These are phyloP conservation scores for Rhytidhysteron rufulum DNA, from an alignment of 2,329 filamentous ascomycete genomes.

Conservation along the genomic window DNA sequence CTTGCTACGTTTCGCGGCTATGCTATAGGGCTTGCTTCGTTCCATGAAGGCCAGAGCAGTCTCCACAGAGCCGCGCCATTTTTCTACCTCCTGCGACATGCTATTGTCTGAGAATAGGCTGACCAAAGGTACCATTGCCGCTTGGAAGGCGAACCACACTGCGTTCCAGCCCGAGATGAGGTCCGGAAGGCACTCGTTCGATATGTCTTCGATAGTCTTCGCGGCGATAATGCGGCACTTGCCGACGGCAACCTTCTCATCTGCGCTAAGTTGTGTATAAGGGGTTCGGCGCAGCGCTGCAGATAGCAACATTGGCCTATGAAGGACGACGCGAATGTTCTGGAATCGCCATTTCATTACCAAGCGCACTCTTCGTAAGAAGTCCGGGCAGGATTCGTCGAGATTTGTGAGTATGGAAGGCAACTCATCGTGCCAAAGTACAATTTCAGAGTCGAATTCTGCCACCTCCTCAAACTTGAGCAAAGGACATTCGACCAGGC, in stretches of 20 bases:
- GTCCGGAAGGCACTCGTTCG: slow-evolving; percentile 65
- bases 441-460: slow-evolving; percentile 63
- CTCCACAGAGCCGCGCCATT: slow-evolving; percentile 41
- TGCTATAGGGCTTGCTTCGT: slow-evolving; percentile 41
- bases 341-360: slow-evolving; percentile 82
- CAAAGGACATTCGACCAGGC: slow-evolving; percentile 65
- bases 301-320: slow-evolving; percentile 67
- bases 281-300: slow-evolving; percentile 54
- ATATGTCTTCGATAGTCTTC: slow-evolving; percentile 69
- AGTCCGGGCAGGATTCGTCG: slow-evolving; percentile 64
- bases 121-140: slow-evolving; percentile 73
- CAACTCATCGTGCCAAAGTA: slow-evolving; percentile 68
- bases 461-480: slow-evolving; percentile 64
- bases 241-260: slow-evolving; percentile 65
- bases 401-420: slow-evolving; percentile 46
- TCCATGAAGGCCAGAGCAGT: slow-evolving; percentile 42
- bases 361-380: slow-evolving; percentile 65
- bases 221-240: slow-evolving; percentile 67
- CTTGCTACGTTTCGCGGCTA: slow-evolving; percentile 41
- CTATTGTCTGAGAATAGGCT: slow-evolving; percentile 65
- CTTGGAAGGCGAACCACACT: slow-evolving; percentile 78
- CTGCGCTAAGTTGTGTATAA: slow-evolving; percentile 50
- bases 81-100: slow-evolving; percentile 36
- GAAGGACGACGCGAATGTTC: slow-evolving; percentile 71
- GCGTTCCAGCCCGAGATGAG: slow-evolving; percentile 79